A percentile compares a stretch with the other conserved stretches of the same genome.
phyloP scores from a whole-genome alignment of 1,284 basidiomycete species.

The Cryptococcus deneoformans region DNA sequence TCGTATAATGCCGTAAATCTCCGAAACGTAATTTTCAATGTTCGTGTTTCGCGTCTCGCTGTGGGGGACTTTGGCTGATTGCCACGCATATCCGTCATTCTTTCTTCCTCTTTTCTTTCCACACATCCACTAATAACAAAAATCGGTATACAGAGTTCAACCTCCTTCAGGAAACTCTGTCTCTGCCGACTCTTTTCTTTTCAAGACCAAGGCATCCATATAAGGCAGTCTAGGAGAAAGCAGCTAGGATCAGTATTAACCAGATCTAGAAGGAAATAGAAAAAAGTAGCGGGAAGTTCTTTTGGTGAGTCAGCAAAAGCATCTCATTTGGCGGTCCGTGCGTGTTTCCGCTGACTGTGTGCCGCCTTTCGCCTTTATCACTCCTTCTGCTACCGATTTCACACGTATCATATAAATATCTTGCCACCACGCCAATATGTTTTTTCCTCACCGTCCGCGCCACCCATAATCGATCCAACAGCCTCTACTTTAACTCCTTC shows the following conservation, averaged over 20 bases:
- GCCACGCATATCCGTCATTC: not conserved
- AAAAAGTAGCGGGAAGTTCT: no score
- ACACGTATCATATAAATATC: no score
- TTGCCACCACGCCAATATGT: not conserved
- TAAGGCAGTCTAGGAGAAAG: not conserved
- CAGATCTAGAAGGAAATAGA: not conserved
- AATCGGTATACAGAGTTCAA: conserved; percentile 16
- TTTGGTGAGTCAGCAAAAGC: no score
- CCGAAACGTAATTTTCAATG: no score
- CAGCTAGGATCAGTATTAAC: not conserved
- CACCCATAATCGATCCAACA: not conserved
- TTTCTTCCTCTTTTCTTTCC: conserved; percentile 5
- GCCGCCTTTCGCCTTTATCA: not conserved
- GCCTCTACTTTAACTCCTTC: not conserved
- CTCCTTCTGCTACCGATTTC: no score
- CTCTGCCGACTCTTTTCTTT: conserved; percentile 10
- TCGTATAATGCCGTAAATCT: no score
- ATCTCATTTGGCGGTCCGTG: not conserved
- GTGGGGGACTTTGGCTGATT: no score
- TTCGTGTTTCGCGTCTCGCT: no score
- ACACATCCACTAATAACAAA: conserved; percentile 1
- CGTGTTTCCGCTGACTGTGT: not conserved
- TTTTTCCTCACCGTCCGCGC: not conserved
- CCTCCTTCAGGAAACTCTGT: conserved; percentile 4
- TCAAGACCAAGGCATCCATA: not conserved